A percentile compares a stretch with the other conserved stretches of the same genome.
These are phyloP conservation scores for Rhizopogon vulgaris DNA, from an alignment of 768 basidiomycete species.

Conservation along the genomic window DNA sequence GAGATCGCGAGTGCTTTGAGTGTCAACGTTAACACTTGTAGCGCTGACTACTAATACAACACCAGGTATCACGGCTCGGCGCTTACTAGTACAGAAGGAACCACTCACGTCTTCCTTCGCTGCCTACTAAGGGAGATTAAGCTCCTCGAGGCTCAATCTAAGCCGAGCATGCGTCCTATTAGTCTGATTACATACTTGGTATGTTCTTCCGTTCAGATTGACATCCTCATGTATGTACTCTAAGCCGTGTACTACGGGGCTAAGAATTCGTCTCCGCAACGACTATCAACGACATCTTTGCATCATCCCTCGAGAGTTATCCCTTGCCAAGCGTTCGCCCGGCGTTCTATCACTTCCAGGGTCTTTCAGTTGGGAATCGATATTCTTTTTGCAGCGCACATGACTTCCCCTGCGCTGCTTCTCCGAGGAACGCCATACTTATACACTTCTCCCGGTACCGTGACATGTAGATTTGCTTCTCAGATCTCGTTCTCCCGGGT, in stretches of 20 bases:
- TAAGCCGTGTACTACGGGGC: background rate
- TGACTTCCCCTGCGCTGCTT: background rate
- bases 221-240: background rate
- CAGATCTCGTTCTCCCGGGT: background rate
- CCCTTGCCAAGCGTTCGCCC: background rate
- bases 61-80: too few species aligned
- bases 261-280: background rate
- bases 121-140: too few species aligned
- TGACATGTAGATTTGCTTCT: background rate
- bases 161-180: background rate
- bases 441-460: constrained; percentile 5
- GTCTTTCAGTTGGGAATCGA: background rate
- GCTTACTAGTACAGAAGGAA: too few species aligned
- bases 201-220: background rate
- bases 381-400: background rate
- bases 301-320: background rate
- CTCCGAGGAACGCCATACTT: constrained; percentile 4
- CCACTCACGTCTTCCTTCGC: too few species aligned
- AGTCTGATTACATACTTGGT: background rate
- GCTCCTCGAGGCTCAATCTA: background rate
- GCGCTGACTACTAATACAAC: too few species aligned
- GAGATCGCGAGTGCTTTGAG: too few species aligned
- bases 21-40: too few species aligned
- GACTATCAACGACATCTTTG: background rate
- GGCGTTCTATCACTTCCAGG: background rate